Evolutionary conservation across 768 basidiomycete species (phyloP), one percentile per base, ranked within the genome.

Genomic region (Symmetrospora coprosmae): DNA sequence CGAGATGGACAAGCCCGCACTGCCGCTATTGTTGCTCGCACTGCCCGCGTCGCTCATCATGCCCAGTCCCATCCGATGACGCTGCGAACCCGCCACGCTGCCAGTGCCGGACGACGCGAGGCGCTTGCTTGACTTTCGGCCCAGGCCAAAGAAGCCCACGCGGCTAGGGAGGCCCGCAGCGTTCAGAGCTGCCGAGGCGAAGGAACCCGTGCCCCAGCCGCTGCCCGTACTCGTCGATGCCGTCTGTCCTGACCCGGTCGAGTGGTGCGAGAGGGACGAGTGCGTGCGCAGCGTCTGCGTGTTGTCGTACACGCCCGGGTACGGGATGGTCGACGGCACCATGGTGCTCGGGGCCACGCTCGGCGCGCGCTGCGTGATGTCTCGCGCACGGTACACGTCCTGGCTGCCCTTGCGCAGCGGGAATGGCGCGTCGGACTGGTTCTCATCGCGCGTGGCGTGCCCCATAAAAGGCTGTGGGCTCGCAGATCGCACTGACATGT

Each of bases 291-390:
- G 31, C 2, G 55, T 58, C 23, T 46, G 40, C 6, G 25, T 43
- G 14, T 31, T 25, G 17, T 31, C 37, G 34, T 58, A 58, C 9
- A 58, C 55, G 3, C 55, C 55, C 2, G 55, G 55, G 46, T 58
- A 58, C 19, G 55, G 55, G 27, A 58, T 43, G 25, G 40, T 58
- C 17, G 40, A 43, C 8, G 55, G 55, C 2, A 58, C 37, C 55
- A 58, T 58, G 3, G 55, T 58, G 55, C 55, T 58, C 14, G 55
- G 55, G 2, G 55, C 55, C 17, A 58, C 37, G n/a, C 41, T 45
- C 27, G 55, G 55, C 4, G 55, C 40, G 17, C 55, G 55, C 33
- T 58, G 55, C 27, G 55, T 58, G 41, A 58, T 58, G 27, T 58
- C 55, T 17, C 55, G 23, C n/a, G 55, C 55, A 9, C 37, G 27